Base-by-base conservation (phyloP, 495 filamentous ascomycete genomes). In the Thermochaetoides thermophila region DNA sequence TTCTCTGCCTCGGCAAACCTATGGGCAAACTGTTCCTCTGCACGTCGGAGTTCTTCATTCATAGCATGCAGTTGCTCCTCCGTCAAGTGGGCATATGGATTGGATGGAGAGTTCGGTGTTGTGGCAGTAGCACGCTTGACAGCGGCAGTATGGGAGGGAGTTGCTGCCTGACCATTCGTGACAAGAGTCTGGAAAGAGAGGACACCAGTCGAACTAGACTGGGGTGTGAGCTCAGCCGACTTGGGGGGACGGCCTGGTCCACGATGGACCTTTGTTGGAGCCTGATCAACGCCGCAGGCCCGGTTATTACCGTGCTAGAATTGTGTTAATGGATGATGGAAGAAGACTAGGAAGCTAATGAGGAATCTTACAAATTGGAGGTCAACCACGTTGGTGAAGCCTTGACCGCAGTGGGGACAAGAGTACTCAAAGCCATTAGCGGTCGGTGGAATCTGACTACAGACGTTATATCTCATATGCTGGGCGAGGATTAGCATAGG, bases 31-130 rank as follows among this genome's bases (percentile, higher is more conserved):
- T 43, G 53, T 3, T 31, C 23, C 39, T 66, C 59, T 1, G 59
- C 57, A 13, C 44, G 44, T 4, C 29, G 38, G 13, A 64, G 48
- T 24, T 68, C 63, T 10, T 53, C 46, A 2, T 56, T 39, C 37
- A 63, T 48, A 0, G 15, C 32, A 0, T 32, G 27, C 9, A 42
- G 48, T 19, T 42, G 32, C 12, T 42, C 37, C 34, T 42, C 35
- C 2, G 39, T 47, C 2, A 68, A 38, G 29, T 64, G 61, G 2
- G 31, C 48, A 23, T 66, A 66, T 0, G 61, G 58, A 32, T 63
- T 55, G 4, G 38, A 17, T n/a, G n/a, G n/a, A 3, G 38, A 34
- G 13, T 38, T 49, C 3, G 46, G 44, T 1, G 44, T 43, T 1
- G 8, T 38, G 4, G 35, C 25, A 10, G 41, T 27, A 15, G 22